Conservation (phyloP, 768 basidiomycete genomes). For the Boletus vinaceobasis region DNA sequence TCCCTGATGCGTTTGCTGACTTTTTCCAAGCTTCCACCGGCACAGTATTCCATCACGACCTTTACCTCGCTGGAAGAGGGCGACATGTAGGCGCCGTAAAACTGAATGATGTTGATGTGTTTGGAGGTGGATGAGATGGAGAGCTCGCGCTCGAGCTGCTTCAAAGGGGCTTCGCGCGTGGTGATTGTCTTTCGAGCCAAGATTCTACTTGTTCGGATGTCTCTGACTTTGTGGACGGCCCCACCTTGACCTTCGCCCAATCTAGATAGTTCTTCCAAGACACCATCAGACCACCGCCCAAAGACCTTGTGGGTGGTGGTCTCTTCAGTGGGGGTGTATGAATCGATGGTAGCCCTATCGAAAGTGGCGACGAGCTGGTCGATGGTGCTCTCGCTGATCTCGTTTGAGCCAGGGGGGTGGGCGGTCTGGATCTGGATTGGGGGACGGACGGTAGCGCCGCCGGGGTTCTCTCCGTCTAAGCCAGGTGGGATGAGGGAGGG, state of each 20-base stretch:
- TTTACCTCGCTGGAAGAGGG: constrained; percentile 90
- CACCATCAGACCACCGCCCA: constrained; percentile 59
- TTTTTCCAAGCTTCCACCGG: constrained; percentile 86
- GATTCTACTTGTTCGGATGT: constrained; percentile 71
- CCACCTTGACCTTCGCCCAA: constrained; percentile 96
- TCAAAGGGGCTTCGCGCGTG: constrained; percentile 84
- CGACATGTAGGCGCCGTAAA: constrained; percentile 89
- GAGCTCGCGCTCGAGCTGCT: constrained; percentile 90
- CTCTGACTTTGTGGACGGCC: constrained; percentile 90
- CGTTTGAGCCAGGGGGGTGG: constrained; percentile 24
- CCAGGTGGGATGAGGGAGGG: constrained; percentile 33
- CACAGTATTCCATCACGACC: constrained; percentile 88
- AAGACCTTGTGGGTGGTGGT: constrained; percentile 25
- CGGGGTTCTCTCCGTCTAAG: constrained; percentile 35
- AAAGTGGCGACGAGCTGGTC: constrained; percentile 35
- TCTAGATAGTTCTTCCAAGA: constrained; percentile 71
- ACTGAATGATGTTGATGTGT: constrained; percentile 85
- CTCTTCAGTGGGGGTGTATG: constrained; percentile 36
- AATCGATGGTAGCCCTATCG: constrained; percentile 29
- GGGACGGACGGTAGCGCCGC: constrained; percentile 43
- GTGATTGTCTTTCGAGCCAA: constrained; percentile 96
- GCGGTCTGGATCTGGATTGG: constrained; percentile 34
- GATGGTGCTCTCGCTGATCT: constrained; percentile 33
- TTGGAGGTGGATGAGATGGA: constrained; percentile 82
- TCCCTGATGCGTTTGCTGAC: constrained; percentile 83